Percentiles rank a stretch among this genome's conserved stretches.
Evolutionary conservation across 2,329 filamentous ascomycete genomes (phyloP).

Genomic region (Aspergillus costaricaensis): DNA sequence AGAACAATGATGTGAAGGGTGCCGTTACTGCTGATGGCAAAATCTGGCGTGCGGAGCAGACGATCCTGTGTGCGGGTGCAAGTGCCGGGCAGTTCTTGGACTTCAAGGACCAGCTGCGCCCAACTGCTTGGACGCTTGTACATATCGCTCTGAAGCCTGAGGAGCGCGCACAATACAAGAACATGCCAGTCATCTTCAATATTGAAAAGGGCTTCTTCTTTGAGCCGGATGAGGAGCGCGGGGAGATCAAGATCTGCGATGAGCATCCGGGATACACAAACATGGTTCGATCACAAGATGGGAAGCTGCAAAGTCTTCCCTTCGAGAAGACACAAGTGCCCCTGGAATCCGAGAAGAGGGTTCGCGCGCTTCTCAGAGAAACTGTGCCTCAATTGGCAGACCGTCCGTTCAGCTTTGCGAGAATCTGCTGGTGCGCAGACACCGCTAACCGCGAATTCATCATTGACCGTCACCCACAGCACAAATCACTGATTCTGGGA

Average conservation of each 20-base stretch:
- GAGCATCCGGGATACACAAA: slow-evolving; percentile 60
- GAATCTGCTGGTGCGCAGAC: slow-evolving; percentile 61
- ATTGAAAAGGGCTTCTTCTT: slow-evolving; percentile 53
- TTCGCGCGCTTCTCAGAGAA: slow-evolving; percentile 52
- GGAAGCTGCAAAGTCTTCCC: slow-evolving; percentile 37
- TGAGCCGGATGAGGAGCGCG: slow-evolving; percentile 46
- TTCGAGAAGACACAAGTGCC: slow-evolving; percentile 50
- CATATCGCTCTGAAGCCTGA: slow-evolving; percentile 47
- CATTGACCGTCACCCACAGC: slow-evolving; percentile 52
- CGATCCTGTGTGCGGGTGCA: slow-evolving; percentile 49
- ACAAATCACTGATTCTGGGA: slow-evolving; percentile 48
- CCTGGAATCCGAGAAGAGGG: slow-evolving; percentile 48
- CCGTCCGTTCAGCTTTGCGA: slow-evolving; percentile 53
- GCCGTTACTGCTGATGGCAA: slow-evolving; percentile 42
- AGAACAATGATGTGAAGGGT: slow-evolving; percentile 41
- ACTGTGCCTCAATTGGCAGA: slow-evolving; percentile 56
- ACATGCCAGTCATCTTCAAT: slow-evolving; percentile 49
- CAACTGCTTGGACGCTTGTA: slow-evolving; percentile 51
- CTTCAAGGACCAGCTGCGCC: slow-evolving; percentile 47
- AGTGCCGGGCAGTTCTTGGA: slow-evolving; percentile 46
- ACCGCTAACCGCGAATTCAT: slow-evolving; percentile 57
- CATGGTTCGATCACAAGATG: slow-evolving; percentile 32
- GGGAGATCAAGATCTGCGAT: slow-evolving; percentile 47
- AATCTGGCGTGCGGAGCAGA: slow-evolving; percentile 40
- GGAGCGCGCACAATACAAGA: slow-evolving; percentile 46